Conservation (phyloP, 257 asterid species). For the Asclepias syriaca region DNA sequence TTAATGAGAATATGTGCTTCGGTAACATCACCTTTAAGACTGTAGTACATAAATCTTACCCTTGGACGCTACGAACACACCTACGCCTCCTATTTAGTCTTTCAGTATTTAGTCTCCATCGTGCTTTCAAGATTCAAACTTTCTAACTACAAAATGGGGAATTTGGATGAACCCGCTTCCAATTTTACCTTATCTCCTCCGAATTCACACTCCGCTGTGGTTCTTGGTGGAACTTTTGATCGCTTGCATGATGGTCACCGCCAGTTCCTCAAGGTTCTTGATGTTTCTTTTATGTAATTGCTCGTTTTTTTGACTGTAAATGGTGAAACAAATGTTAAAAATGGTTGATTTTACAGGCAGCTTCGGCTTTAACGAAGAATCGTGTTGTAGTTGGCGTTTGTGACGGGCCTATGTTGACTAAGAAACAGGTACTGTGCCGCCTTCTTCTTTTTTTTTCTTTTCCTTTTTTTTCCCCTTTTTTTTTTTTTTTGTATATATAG, state of each 20-base stretch:
- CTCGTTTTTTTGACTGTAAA: background rate
- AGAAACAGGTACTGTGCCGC: conserved; percentile 47
- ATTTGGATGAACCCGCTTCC: conserved; percentile 28
- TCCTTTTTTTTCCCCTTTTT: no score
- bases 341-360: conserved; percentile 42
- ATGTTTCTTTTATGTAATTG: background rate
- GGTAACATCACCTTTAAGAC: no score
- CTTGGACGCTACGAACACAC: no score
- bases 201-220: conserved; percentile 62
- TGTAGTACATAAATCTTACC: no score
- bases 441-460: no score
- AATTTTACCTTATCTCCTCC: conserved; percentile 37
- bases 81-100: background rate
- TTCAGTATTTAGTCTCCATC: background rate
- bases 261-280: conserved; percentile 70
- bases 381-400: conserved; percentile 85
- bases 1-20: no score
- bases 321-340: background rate
- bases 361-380: conserved; percentile 56
- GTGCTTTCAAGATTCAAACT: background rate
- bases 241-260: conserved; percentile 95
- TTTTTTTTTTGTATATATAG: no score
- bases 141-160: conserved; percentile 28
- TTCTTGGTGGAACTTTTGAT: conserved; percentile 95
- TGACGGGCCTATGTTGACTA: conserved; percentile 81